Evolutionary conservation across 371 early-diverging fungal genomes (phyloP).

Genomic region (Synchytrium microbalum): DNA sequence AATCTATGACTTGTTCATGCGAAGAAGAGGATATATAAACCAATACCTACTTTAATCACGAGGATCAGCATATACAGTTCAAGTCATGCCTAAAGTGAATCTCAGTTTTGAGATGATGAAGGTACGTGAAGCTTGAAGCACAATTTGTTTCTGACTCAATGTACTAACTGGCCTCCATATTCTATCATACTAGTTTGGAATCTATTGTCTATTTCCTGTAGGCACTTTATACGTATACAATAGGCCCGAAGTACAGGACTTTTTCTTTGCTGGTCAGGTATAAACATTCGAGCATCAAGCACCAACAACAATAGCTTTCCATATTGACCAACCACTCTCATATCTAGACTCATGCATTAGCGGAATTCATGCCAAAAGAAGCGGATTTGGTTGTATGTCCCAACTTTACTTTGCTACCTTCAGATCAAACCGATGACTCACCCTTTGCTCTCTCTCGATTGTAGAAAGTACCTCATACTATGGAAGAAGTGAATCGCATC

Average conservation of each 20-base stretch:
- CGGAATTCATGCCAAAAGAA: background rate
- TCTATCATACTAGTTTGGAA: constrained; percentile 23
- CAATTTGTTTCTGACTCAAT: background rate
- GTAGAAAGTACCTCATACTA: background rate
- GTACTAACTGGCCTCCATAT: background rate
- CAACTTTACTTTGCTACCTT: background rate
- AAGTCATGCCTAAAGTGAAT: background rate
- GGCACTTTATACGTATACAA: constrained; percentile 34
- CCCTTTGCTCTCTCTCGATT: background rate
- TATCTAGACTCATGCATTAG: background rate
- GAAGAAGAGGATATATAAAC: too few species aligned
- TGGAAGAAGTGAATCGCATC: background rate
- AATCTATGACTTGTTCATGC: too few species aligned
- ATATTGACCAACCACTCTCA: background rate
- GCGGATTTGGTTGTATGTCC: background rate
- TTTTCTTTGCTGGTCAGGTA: constrained; percentile 11
- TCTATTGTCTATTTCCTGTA: constrained; percentile 42
- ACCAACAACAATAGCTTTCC: background rate
- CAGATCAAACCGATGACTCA: background rate
- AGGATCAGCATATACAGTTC: too few species aligned
- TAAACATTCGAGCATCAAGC: background rate
- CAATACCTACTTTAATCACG: too few species aligned
- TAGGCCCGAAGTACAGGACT: constrained; percentile 33
- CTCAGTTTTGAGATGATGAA: background rate
- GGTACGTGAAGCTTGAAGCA: too few species aligned